phyloP scores from a whole-genome alignment of 371 early-diverging fungal genomes.

The Zopfochytrium polystomum region DNA sequence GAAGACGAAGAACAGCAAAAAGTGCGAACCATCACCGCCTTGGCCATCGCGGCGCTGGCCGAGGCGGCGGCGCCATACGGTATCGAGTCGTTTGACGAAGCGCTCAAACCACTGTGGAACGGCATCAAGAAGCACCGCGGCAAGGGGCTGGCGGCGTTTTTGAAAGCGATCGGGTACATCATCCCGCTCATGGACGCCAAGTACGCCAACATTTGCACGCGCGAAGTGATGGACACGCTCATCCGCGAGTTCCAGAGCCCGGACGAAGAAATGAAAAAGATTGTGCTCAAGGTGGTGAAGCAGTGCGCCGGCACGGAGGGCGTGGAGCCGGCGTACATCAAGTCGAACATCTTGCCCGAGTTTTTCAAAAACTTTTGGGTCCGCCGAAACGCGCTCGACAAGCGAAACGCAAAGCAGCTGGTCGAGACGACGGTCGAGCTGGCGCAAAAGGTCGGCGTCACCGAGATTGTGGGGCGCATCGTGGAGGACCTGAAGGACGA shows the following conservation, averaged over 20 bases:
- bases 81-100: conserved; percentile 92
- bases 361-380: conserved; percentile 97
- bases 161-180: conserved; percentile 95
- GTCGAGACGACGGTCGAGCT: conserved; percentile 95
- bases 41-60: conserved; percentile 92
- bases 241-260: conserved; percentile 95
- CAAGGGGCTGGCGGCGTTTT: conserved; percentile 94
- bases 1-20: conserved; percentile 92
- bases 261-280: conserved; percentile 97
- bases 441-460: conserved; percentile 88
- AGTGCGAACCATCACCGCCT: conserved; percentile 91
- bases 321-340: conserved; percentile 79
- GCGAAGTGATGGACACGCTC: conserved; percentile 86
- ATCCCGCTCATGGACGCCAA: conserved; percentile 96
- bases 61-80: conserved; percentile 98
- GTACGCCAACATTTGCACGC: conserved; percentile 88
- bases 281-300: conserved; percentile 93
- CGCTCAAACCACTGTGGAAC: conserved; percentile 86
- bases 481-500: conserved; percentile 94
- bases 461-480: conserved; percentile 80
- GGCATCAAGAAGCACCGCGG: conserved; percentile 94
- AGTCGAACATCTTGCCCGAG: conserved; percentile 86
- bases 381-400: conserved; percentile 93
- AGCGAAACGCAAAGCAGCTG: conserved; percentile 82
- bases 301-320: conserved; percentile 95